Evolutionary conservation across 2,329 filamentous ascomycete species (phyloP), one percentile per base, ranked within the genome.

Genomic region (Chaetomiaceae sp.): DNA sequence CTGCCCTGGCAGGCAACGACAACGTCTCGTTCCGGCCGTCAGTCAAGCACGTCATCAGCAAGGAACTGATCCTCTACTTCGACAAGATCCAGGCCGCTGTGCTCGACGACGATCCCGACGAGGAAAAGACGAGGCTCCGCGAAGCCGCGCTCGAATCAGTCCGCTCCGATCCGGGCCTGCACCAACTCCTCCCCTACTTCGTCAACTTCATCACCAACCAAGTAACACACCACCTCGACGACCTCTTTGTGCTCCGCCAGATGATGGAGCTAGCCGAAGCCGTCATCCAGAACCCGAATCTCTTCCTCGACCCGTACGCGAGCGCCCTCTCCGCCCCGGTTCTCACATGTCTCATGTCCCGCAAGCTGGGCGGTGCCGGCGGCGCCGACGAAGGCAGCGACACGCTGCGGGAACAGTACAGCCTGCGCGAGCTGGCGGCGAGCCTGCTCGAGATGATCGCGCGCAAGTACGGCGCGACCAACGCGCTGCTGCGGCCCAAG

Each of bases 131-230:
- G 19, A 73, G 79, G 16, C 84, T 95, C 65, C 86, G 92, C 47
- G 82, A 86, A 44, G 90, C 93, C 0, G 93, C 89, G 0, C 78
- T 96, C 30, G 86, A 88, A 46, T 95, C 89, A 21, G 81, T 99
- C 20, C 79, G 86, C 44, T 87, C 89, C 51, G 93, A 99, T 64
- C 90, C 93, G 0, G 92, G 92, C 33, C 80, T 97, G 34, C 93
- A 99, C 66, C 93, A 99, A 69, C 81, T 99, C 9, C 84, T 96
- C 23, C 93, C 93, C 0, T 99, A 99, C 70, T 96, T 97, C 62
- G 86, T 96, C 53, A 90, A 95, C 66, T 97, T 96, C 68, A 87
- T 97, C 62, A 86, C 90, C 17, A 92, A 96, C 67, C 93, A 96
- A 69, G 89, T 99, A 44, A 97, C 93, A 1, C 93, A 99, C 67